These are phyloP conservation scores for Alternaria burnsii DNA, from an alignment of 2,329 filamentous ascomycete species.

Conservation along the genomic window DNA sequence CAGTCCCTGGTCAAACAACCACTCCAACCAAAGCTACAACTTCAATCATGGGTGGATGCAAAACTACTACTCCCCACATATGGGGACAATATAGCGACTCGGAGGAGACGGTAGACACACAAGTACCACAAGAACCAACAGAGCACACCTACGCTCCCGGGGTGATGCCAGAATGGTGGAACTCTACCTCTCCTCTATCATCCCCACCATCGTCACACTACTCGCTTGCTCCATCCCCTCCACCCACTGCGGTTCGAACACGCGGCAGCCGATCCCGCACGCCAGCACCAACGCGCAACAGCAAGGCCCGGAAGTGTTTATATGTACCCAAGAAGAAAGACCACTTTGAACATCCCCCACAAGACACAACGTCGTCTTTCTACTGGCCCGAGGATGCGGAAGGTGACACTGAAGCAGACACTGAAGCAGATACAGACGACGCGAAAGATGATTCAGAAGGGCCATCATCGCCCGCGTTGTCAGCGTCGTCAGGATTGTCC, in stretches of 20 bases:
- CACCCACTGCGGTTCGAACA: background rate
- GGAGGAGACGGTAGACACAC: background rate
- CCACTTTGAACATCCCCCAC: background rate
- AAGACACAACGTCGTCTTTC: background rate
- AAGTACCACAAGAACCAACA: background rate
- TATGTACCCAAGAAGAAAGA: background rate
- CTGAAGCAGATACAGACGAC: background rate
- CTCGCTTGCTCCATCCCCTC: background rate
- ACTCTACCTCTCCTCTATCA: background rate
- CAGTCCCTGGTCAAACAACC: background rate
- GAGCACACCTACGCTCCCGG: background rate
- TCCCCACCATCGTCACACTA: background rate
- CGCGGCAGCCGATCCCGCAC: background rate
- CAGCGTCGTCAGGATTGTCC: background rate
- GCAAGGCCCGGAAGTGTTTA: background rate
- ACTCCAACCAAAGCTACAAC: background rate
- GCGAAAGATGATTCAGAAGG: background rate
- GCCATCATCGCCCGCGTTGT: background rate
- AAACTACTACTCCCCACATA: background rate
- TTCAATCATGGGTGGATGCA: background rate
- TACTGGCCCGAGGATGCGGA: background rate
- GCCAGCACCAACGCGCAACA: background rate
- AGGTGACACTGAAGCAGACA: background rate
- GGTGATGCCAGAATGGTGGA: background rate
- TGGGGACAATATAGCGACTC: background rate